Evolutionary conservation across 148 eudicot genomes (phyloP), one percentile per base, ranked within the genome.

Genomic region (Limonium bicolor): DNA sequence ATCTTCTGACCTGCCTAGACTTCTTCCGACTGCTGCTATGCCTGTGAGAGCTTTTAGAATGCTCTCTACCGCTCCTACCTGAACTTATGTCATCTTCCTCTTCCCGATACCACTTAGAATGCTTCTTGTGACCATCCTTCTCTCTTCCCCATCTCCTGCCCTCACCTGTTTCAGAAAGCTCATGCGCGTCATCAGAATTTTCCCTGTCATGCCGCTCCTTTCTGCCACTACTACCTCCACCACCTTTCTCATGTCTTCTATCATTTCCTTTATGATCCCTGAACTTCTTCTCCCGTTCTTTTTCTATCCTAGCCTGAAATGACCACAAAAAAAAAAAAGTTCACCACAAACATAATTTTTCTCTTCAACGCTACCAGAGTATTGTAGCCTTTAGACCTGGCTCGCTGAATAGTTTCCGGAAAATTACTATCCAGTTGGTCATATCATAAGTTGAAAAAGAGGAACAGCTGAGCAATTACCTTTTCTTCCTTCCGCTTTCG

Each of bases 281-380:
- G 6, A 68, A 79, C 58, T 62, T 74, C 46, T 31, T 76, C 48
- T 82, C 82, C 60, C 76, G 68, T 4, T 70, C 79, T 36, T 80
- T 74, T 29, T 86, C 94, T 68, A 68, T 87, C 63, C 59, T 79
- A 39, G 71, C 76, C 96, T 87, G 82, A n/a, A n/a, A n/a, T n/a
- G n/a, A n/a, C n/a, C n/a, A n/a, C n/a, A n/a, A n/a, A n/a, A n/a
- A n/a, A n/a, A n/a, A n/a, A n/a, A n/a, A n/a, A n/a, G n/a, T n/a
- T n/a, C n/a, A n/a, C n/a, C n/a, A n/a, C n/a, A n/a, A n/a, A n/a
- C n/a, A n/a, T n/a, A n/a, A n/a, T n/a, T n/a, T n/a, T n/a, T n/a
- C n/a, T n/a, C n/a, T n/a, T n/a, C n/a, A n/a, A n/a, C n/a, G n/a
- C n/a, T n/a, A n/a, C n/a, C n/a, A n/a, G n/a, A n/a, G n/a, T n/a